phyloP scores from a whole-genome alignment of 75 land plant genomes.

The Gnetum montanum region DNA sequence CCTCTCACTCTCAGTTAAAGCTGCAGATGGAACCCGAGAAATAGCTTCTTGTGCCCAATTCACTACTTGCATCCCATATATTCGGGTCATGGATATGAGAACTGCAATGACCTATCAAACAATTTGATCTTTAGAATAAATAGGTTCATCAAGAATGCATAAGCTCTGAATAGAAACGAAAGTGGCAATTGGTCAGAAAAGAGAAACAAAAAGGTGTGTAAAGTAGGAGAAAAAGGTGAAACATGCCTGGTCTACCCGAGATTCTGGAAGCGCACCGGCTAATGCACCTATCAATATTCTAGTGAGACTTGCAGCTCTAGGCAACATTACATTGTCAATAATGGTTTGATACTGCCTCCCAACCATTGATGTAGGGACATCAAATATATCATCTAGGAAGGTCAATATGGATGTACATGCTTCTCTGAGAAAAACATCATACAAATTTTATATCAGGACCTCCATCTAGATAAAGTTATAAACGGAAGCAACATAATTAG shows the following conservation, averaged over 20 bases:
- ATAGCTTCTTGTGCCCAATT: slow-evolving; percentile 72
- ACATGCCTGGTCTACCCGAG: slow-evolving; percentile 70
- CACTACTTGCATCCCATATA: slow-evolving; percentile 53
- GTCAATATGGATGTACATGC: slow-evolving; percentile 90
- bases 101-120: slow-evolving; percentile 60
- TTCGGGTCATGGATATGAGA: slow-evolving; percentile 49
- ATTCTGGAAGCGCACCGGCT: slow-evolving; percentile 93
- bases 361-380: slow-evolving; percentile 42
- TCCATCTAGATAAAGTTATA: background rate
- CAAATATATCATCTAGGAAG: slow-evolving; percentile 75
- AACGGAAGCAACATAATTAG: no score
- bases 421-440: slow-evolving; percentile 51
- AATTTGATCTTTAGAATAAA: slow-evolving; percentile 2
- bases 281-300: slow-evolving; percentile 78
- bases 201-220: background rate
- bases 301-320: slow-evolving; percentile 68
- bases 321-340: slow-evolving; percentile 62
- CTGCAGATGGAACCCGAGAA: slow-evolving; percentile 58
- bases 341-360: slow-evolving; percentile 45
- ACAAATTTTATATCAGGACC: background rate
- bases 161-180: background rate
- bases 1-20: slow-evolving; percentile 67
- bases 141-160: background rate
- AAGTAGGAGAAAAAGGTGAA: background rate
- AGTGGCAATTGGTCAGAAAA: background rate